Conservation (phyloP, 75 land plant genomes). For the Ceratopteris richardii region DNA sequence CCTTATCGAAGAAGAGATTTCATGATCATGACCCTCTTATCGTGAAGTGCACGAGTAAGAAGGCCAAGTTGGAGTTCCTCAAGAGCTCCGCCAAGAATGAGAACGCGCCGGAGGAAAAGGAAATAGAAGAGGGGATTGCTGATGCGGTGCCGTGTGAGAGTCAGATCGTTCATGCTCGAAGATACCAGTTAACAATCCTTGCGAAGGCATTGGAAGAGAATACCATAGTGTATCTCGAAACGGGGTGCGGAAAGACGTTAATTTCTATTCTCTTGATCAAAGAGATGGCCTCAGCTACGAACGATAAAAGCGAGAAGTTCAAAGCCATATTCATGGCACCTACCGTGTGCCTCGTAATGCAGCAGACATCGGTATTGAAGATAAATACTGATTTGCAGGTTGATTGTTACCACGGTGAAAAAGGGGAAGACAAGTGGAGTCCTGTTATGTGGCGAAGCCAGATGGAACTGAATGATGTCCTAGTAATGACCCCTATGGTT, state of each 20-base stretch:
- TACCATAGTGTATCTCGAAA: conserved; percentile 71
- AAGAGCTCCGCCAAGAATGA: too few relatives aligned
- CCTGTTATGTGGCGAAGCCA: conserved; percentile 46
- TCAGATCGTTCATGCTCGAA: conserved; percentile 6
- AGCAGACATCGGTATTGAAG: conserved; percentile 67
- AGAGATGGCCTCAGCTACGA: conserved; percentile 25
- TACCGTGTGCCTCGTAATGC: conserved; percentile 68
- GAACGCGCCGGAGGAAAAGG: too few relatives aligned
- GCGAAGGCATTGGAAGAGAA: conserved; percentile 57
- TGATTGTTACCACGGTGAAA: conserved; percentile 49
- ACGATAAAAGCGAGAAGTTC: conserved; percentile 22
- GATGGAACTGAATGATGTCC: conserved; percentile 42
- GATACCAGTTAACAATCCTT: conserved; percentile 56
- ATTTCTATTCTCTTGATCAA: conserved; percentile 77
- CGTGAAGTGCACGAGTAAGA: too few relatives aligned
- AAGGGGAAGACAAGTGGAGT: conserved; percentile 66
- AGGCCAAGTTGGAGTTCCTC: too few relatives aligned
- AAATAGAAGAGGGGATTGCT: too few relatives aligned
- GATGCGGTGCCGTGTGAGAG: neutral
- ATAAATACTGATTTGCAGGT: conserved; percentile 47
- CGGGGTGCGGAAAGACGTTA: conserved; percentile 83
- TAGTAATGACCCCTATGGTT: conserved; percentile 94
- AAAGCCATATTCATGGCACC: conserved; percentile 76
- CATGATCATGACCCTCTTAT: too few relatives aligned
- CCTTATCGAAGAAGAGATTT: too few relatives aligned